Evolutionary conservation across 129 eudicot species (phyloP), one percentile per base, ranked within the genome.

Genomic region (Calendula officinalis): DNA sequence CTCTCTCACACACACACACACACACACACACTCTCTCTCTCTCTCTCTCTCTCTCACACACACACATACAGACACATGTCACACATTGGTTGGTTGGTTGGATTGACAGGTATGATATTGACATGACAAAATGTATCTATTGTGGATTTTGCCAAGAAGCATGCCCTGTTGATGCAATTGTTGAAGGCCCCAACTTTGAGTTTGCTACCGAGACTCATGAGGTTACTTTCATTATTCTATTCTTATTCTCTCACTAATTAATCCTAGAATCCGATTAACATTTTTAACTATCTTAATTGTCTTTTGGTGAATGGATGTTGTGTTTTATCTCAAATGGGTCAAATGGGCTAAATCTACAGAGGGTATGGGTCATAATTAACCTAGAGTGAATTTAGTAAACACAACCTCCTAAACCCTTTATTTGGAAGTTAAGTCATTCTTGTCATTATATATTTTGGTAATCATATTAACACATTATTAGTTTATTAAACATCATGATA

Each of bases 81-180:
- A 3, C 22, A 16, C 36, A 69, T 12, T 50, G 55, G 3, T 70
- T 71, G 75, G 36, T 56, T 49, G 30, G 30, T 22, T 22, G 30
- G 30, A 22, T 65, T 32, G 14, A 37, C 77, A 92, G 98, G 84
- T 94, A 94, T 67, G 97, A 90, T 73, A 90, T 90, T 59, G 97
- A 90, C 79, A 94, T 94, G 99, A 94, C 97, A 45, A 88, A 94
- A 78, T 94, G 99, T 77, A 94, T 94, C 56, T 94, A 94, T 78
- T 94, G 99, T 80, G 99, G 99, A 49, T 94, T 94, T 69, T 94
- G 99, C 85, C 99, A 94, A 94, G 99, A 94, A 74, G 99, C 99
- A 33, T 94, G 99, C 70, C 99, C 99, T 0, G 99, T 94, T 66
- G 99, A 94, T 84, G 99, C 99, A 15, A 94, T 94, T 62, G 99